Evolutionary conservation across 2,329 filamentous ascomycete species (phyloP), one percentile per base, ranked within the genome.

Genomic region (Blastomyces emzantsi): DNA sequence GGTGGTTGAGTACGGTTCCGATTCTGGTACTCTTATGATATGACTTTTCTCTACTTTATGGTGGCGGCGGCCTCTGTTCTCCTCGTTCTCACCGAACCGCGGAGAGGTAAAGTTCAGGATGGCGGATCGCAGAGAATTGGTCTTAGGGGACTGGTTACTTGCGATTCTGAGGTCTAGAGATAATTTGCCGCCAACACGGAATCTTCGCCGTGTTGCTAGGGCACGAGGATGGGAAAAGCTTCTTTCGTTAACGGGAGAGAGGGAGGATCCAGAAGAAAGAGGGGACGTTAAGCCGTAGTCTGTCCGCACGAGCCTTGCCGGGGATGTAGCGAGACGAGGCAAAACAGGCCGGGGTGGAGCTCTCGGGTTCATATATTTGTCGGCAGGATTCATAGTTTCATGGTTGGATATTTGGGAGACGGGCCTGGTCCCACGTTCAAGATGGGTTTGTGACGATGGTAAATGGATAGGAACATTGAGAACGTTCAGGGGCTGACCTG

Each of bases 401-500:
- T 84, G 83, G 68, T 87, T 82, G 62, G 82, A 79, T 54, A 77
- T 80, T 60, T 80, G 77, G 7, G 86, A 88, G 69, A 33, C 43
- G 17, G 47, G 79, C 4, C 88, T 92, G 63, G 82, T 85, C 70
- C 87, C 89, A 66, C 88, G 84, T 65, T 85, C 81, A 66, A 80
- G 76, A 52, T 81, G 77, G 66, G 65, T 66, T n/a, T 68, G 65
- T 17, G 73, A 75, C 58, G 75, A 73, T 1, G 83, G 82, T 49
- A 81, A 71, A 73, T 96, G 88, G 43, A 85, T 79, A 17, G 93
- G 93, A 13, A 97, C 85, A 62, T 89, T 86, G 63, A 97, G 79
- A 17, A 91, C 85, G 76, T 97, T 97, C 73, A 97, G 85, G 1
- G 84, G 83, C 75, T 97, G 93, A 17, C 93, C 93, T 3, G 93